Percentiles rank a stretch among this genome's conserved stretches.
Conservation (phyloP, 768 basidiomycete genomes). For the Pleurotus cornucopiae region DNA sequence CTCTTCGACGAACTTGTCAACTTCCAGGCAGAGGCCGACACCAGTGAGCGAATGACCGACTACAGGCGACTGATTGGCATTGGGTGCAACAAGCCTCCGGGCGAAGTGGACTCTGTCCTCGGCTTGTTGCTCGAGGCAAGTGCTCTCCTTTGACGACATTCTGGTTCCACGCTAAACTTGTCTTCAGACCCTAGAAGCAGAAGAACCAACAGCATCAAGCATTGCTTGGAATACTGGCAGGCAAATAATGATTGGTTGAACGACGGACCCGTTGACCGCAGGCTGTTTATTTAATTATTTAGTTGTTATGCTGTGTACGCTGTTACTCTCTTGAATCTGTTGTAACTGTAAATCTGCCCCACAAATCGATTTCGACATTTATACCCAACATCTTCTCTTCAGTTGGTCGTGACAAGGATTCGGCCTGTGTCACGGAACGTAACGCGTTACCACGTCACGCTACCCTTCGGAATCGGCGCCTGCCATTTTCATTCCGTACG, state of each 20-base stretch:
- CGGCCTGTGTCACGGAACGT: too few species aligned
- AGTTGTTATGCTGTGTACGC: slow-evolving; percentile 6
- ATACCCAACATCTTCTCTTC: neutral
- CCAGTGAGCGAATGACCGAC: slow-evolving; percentile 82
- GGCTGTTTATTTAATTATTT: slow-evolving; percentile 9
- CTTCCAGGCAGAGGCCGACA: slow-evolving; percentile 88
- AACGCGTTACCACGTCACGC: too few species aligned
- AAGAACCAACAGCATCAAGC: slow-evolving; percentile 67
- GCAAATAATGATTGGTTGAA: slow-evolving; percentile 25
- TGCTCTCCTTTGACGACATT: neutral
- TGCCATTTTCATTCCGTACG: too few species aligned
- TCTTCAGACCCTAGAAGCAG: slow-evolving; percentile 71
- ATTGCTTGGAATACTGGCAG: slow-evolving; percentile 42
- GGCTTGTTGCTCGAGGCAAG: slow-evolving; percentile 81
- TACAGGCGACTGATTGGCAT: slow-evolving; percentile 87
- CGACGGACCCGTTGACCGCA: neutral
- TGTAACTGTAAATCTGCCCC: slow-evolving; percentile 1
- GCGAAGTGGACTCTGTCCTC: slow-evolving; percentile 87
- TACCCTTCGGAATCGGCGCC: too few species aligned
- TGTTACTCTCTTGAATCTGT: slow-evolving; percentile 2
- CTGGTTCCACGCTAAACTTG: neutral
- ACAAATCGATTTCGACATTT: neutral
- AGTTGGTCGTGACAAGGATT: too few species aligned
- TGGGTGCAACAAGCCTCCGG: slow-evolving; percentile 81
- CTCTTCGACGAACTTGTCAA: slow-evolving; percentile 74